Evolutionary conservation across 106 monocot species (phyloP), one percentile per base, ranked within the genome.

Genomic region (Chionographis japonica): DNA sequence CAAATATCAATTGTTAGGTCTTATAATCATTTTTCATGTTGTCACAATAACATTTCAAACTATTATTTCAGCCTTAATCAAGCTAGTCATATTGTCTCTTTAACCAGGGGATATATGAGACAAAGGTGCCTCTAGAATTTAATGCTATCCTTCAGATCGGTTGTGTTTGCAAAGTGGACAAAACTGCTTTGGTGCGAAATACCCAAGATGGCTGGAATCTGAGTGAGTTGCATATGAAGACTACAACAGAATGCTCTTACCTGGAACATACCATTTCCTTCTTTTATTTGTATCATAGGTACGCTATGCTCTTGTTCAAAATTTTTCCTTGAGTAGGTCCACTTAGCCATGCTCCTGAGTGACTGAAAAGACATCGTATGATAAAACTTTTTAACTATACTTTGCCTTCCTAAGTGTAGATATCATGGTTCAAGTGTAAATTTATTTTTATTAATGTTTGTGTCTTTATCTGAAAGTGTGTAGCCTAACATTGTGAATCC

Each of bases 261-360:
- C 73, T 97, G 67, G 89, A 92, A 66, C 77, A 82, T 16, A 39
- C 40, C 9, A 36, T 97, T 70, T 78, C 95, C 12, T 89, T 80
- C 67, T 86, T 92, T 70, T 97, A 86, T 69, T 70, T 97, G 59
- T 97, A 97, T 77, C 89, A 97, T 68, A 97, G 95, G 95, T 97
- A 73, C 50, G 17, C 15, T 54, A 37, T 68, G 37, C 9, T 15
- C 46, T 14, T 10, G 4, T 1, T 19, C 12, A 2, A 37, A 14
- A 1, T 6, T 46, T 46, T 46, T 27, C 1, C 27, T 10, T 46
- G 9, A 46, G 5, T 46, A 46, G 5, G 46, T 46, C 5, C 27
- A 27, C 27, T 27, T 27, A 27, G 27, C 27, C 27, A 27, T 27
- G 27, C 27, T 27, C 1, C 27, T 27, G 27, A 27, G 27, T 27